Evolutionary conservation across 495 filamentous ascomycete genomes (phyloP).

Genomic region (Xylaria flabelliformis): DNA sequence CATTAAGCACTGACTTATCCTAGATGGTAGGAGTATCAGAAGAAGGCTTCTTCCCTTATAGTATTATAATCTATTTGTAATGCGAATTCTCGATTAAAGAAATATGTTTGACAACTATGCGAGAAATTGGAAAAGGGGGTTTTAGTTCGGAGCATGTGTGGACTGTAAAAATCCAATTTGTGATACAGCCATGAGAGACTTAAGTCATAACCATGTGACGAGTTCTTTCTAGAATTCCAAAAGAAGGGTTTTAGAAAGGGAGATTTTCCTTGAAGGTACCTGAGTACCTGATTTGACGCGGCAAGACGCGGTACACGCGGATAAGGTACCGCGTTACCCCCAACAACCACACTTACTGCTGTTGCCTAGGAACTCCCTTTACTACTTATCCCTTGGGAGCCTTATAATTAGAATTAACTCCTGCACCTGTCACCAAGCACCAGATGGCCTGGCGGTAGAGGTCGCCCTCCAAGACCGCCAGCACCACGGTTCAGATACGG

Average conservation of each 20-base stretch:
- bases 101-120: background rate
- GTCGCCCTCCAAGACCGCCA: slow-evolving; percentile 4
- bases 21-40: background rate
- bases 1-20: no score
- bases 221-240: background rate
- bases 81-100: background rate
- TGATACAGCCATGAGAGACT: background rate
- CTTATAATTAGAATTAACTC: background rate
- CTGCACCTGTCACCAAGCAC: background rate
- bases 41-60: background rate
- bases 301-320: background rate
- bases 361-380: background rate
- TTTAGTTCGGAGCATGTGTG: background rate
- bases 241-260: background rate
- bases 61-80: background rate
- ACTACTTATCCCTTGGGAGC: background rate
- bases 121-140: background rate
- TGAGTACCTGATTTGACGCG: background rate
- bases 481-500: slow-evolving; percentile 22
- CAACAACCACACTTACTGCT: background rate
- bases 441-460: slow-evolving; percentile 22
- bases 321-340: background rate
- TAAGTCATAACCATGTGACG: background rate
- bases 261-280: background rate
- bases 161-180: background rate